Evolutionary conservation across 2,329 filamentous ascomycete species (phyloP), one percentile per base, ranked within the genome.

Genomic region (Hymenoscyphus albidus): DNA sequence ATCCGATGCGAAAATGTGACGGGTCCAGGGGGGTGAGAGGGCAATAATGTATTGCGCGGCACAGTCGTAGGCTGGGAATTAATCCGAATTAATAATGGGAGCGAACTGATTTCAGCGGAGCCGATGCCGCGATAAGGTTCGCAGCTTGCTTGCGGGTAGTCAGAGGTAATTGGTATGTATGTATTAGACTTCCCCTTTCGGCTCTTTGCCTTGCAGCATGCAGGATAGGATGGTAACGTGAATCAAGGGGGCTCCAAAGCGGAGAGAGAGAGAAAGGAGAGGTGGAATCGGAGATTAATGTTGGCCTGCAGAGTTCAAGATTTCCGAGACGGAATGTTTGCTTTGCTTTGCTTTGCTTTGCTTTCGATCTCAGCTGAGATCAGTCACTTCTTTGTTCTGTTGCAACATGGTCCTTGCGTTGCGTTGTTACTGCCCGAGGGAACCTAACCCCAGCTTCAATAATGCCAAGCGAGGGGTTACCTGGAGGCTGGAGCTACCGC

Each of bases 181-280:
- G 44, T 51, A 51, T n/a, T 51, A 22, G 9, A n/a, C 42, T 48
- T 48, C 14, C n/a, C 22, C 42, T 48, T 27, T 51, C 44, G 44
- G 44, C n/a, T 51, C 44, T 27, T 51, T 51, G 44, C 44, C 44
- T 51, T 51, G 44, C 44, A 51, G 44, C 44, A 51, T 51, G 44
- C 44, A 51, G 44, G n/a, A 51, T 51, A 1, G 35, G 35, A 35
- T 5, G 35, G 35, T 6, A 7, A 51, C 44, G 44, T 51, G 44
- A 51, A 51, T 51, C 44, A 51, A n/a, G 44, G 22, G 44, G 27
- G 44, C 18, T n/a, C 9, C n/a, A 51, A 51, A 12, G 22, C 10
- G n/a, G n/a, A 12, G 6, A 18, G 44, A 7, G 7, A 27, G 18
- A 9, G 9, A 18, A 10, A 9, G n/a, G 44, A 9, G 44, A 48